Evolutionary conservation across 352 stramenopile species (phyloP).

Genomic region (Globisporangium echinulatum): DNA sequence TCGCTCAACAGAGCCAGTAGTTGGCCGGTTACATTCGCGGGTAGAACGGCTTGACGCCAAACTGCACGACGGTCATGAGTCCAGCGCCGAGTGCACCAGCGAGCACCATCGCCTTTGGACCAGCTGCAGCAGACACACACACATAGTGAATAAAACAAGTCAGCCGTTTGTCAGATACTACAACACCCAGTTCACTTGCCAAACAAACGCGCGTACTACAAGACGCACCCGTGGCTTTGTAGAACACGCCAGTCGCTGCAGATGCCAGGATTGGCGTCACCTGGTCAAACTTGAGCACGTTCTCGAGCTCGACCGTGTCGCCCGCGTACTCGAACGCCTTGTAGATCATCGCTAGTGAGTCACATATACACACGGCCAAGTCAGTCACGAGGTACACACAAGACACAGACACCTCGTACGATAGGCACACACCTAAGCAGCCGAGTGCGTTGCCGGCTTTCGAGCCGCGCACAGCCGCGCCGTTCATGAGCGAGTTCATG

Average conservation of each 20-base stretch:
- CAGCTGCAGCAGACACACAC: slow-evolving; percentile 19
- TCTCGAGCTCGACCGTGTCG: slow-evolving; percentile 76
- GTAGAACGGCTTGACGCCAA: slow-evolving; percentile 83
- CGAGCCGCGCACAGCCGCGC: slow-evolving; percentile 67
- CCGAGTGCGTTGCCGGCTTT: slow-evolving; percentile 81
- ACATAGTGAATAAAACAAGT: background rate
- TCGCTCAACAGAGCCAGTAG: background rate
- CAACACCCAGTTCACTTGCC: background rate
- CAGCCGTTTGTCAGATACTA: background rate
- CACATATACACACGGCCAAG: slow-evolving; percentile 10
- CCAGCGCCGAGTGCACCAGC: slow-evolving; percentile 70
- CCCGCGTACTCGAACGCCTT: slow-evolving; percentile 80
- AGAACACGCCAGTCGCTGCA: slow-evolving; percentile 75
- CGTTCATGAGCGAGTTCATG: slow-evolving; percentile 88
- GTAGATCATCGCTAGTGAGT: slow-evolving; percentile 73
- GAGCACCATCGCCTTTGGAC: slow-evolving; percentile 78
- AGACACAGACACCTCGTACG: background rate
- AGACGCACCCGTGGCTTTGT: slow-evolving; percentile 67
- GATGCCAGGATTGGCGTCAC: slow-evolving; percentile 79
- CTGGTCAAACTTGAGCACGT: slow-evolving; percentile 79
- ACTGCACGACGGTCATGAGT: slow-evolving; percentile 81
- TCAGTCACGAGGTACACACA: slow-evolving; percentile 8
- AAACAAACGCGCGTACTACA: background rate
- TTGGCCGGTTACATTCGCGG: slow-evolving; percentile 49
- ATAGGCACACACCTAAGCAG: slow-evolving; percentile 43